phyloP scores from a whole-genome alignment of 1,139 yeast genomes.

The Scheffersomyces illinoinensis region DNA sequence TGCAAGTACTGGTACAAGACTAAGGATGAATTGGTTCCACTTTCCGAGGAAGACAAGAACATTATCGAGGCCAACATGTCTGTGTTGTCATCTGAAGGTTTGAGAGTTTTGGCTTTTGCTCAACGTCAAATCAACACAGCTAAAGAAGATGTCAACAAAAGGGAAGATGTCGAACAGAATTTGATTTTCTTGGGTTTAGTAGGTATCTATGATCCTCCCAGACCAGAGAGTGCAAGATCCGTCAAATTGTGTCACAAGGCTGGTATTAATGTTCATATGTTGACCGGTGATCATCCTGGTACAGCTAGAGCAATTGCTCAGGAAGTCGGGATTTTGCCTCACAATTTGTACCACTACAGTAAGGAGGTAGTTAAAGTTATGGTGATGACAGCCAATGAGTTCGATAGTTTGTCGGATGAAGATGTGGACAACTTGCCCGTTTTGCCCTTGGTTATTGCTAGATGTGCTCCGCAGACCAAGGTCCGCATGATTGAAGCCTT shows the following conservation, averaged over 20 bases:
- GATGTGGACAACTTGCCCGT: constrained; percentile 36
- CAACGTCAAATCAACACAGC: constrained; percentile 5
- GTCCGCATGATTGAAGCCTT: constrained; percentile 51
- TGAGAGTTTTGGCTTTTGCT: constrained; percentile 50
- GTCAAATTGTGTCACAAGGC: constrained; percentile 50
- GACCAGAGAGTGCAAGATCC: constrained; percentile 48
- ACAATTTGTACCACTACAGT: constrained; percentile 37
- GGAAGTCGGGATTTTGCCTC: constrained; percentile 51
- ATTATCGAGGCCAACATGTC: constrained; percentile 33
- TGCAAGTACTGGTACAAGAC: constrained; percentile 36
- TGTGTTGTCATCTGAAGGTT: constrained; percentile 41
- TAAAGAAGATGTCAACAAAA: constrained; percentile 12
- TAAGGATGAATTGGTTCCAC: constrained; percentile 17
- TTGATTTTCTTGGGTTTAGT: constrained; percentile 49
- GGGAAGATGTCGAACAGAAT: constrained; percentile 33
- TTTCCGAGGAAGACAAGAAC: constrained; percentile 24
- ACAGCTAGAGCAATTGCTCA: constrained; percentile 56
- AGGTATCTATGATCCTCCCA: constrained; percentile 57
- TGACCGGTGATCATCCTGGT: constrained; percentile 56
- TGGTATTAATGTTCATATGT: constrained; percentile 54
- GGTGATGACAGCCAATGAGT: constrained; percentile 50
- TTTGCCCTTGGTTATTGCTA: constrained; percentile 41
- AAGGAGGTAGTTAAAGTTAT: constrained; percentile 34
- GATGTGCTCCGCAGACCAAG: constrained; percentile 59
- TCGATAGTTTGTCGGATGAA: constrained; percentile 33